Conservation (phyloP, 2,329 filamentous ascomycete species). For the Stagonosporopsis tanaceti region DNA sequence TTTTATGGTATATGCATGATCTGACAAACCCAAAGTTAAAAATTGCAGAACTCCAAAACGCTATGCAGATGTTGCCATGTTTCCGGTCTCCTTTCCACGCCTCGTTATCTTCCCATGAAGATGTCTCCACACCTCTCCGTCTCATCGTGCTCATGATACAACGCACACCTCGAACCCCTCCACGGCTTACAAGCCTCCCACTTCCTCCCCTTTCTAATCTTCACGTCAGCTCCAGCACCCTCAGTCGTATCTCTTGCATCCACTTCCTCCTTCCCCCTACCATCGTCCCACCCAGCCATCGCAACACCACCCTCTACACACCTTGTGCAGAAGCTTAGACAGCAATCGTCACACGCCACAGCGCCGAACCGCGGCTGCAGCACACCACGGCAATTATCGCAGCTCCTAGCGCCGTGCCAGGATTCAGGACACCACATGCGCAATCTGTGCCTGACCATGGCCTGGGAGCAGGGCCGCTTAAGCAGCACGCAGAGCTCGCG, state of each 20-base stretch:
- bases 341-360: slow-evolving; percentile 53
- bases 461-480: slow-evolving; percentile 55
- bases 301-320: slow-evolving; percentile 49
- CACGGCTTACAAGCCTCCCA: slow-evolving; percentile 51
- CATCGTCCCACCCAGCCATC: slow-evolving; percentile 44
- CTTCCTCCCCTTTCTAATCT: slow-evolving; percentile 39
- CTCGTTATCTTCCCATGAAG: slow-evolving; percentile 37
- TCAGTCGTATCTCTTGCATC: slow-evolving; percentile 22
- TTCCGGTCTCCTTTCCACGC: neutral
- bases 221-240: slow-evolving; percentile 27
- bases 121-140: slow-evolving; percentile 46
- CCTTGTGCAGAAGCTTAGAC: slow-evolving; percentile 50
- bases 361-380: slow-evolving; percentile 50
- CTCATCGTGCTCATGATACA: slow-evolving; percentile 51
- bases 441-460: slow-evolving; percentile 53
- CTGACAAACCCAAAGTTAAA: neutral
- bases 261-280: slow-evolving; percentile 28
- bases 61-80: slow-evolving; percentile 12
- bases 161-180: slow-evolving; percentile 44
- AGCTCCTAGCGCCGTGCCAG: slow-evolving; percentile 45
- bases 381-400: slow-evolving; percentile 48
- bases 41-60: slow-evolving; percentile 3
- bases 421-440: slow-evolving; percentile 51
- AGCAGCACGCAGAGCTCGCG: slow-evolving; percentile 57
- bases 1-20: neutral